Evolutionary conservation across 768 basidiomycete species (phyloP), one percentile per base, ranked within the genome.

Genomic region (Pleurotus sapidus): DNA sequence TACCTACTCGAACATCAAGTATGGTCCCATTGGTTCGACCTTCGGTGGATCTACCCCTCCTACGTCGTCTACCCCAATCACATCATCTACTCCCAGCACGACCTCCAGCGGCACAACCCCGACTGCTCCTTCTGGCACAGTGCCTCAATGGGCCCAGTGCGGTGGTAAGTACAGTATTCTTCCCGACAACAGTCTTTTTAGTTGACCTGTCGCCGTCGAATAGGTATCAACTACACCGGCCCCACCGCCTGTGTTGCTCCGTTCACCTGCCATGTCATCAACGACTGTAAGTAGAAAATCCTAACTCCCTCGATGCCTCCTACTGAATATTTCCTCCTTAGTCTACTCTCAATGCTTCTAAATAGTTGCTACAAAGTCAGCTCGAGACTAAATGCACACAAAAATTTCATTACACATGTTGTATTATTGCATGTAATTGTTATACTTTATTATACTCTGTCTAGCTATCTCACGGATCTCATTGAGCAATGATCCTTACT

Each of bases 1-100:
- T 67, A 74, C 70, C 57, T 83, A 65, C 76, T 82, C 80, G 30
- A 82, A 82, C 76, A 83, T 82, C 73, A 75, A 71, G 66, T 78
- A 76, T 64, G 81, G 80, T 56, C 69, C 72, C 66, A 76, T 82
- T 63, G 77, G 75, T 59, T 75, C 77, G 25, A 81, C 80, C 55
- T 81, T 55, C 64, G 45, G 56, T 17, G 47, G 27, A n/a, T 53
- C 58, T 54, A 59, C 60, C 30, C 40, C 54, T 56, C 57, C 60
- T 9, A 37, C 54, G n/a, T 49, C 58, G 37, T 30, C 51, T 7
- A 24, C 37, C 27, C 34, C 40, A 14, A 9, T 49, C 20, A 15
- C 55, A 39, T 8, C 38, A 14, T 61, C 60, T 23, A 61, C 57
- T 27, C 48, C 58, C 25, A 57, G 59, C 40, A 58, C 59, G 47